Conservation (phyloP, 768 basidiomycete genomes). For the Lentinula guzmanii region DNA sequence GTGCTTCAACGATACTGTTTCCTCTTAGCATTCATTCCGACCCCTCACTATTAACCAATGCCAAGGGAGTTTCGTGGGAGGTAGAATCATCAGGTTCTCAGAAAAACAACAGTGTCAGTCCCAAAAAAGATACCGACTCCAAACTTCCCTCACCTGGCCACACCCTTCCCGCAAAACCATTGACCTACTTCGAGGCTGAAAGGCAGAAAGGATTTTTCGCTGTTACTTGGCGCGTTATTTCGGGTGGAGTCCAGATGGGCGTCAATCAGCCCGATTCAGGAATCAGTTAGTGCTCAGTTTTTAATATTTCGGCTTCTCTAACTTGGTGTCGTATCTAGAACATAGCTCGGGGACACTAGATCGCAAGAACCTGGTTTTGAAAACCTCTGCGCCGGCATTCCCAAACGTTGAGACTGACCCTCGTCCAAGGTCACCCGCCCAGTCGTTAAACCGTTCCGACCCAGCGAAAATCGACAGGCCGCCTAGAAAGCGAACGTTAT, state of each 20-base stretch:
- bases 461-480: not conserved
- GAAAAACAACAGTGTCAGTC: not conserved
- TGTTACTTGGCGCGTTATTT: slow-evolving; percentile 71
- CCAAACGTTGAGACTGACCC: not conserved
- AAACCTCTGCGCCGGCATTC: not conserved
- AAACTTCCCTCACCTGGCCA: not conserved
- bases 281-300: not conserved
- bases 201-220: slow-evolving; percentile 51
- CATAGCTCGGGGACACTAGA: not conserved
- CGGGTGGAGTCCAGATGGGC: slow-evolving; percentile 69
- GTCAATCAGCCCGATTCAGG: not conserved
- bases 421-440: not conserved
- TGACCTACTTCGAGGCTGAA: slow-evolving; percentile 26
- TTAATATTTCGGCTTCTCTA: not conserved
- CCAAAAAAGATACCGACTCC: not conserved
- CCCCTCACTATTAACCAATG: not conserved
- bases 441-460: not conserved
- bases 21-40: slow-evolving; percentile 1
- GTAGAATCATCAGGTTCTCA: slow-evolving; percentile 1
- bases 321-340: not conserved
- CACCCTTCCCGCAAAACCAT: slow-evolving; percentile 20
- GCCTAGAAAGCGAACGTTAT: not conserved
- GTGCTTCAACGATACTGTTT: not conserved
- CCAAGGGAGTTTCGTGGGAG: not conserved
- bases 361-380: not conserved